A percentile compares a stretch with the other conserved stretches of the same genome.
phyloP scores from a whole-genome alignment of 192 early-diverging fungal species.

The Backusella morwellensis region DNA sequence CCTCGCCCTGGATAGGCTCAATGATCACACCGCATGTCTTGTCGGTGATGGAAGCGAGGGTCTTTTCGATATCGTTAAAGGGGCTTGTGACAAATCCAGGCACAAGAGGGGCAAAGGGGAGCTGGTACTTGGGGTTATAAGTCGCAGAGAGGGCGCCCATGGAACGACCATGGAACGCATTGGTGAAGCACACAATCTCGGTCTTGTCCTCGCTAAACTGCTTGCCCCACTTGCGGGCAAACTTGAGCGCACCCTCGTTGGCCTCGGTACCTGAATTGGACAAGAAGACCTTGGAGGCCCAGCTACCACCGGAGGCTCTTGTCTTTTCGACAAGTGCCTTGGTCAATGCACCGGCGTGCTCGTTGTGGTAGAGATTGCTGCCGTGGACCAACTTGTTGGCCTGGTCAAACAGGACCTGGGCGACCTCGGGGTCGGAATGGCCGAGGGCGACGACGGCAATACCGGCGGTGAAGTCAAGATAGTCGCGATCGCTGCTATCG shows the following conservation, averaged over 20 bases:
- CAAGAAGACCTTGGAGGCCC: conserved; percentile 82
- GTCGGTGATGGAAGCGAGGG: conserved; percentile 65
- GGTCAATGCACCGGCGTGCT: conserved; percentile 81
- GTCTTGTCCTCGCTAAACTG: conserved; percentile 56
- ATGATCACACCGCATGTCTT: conserved; percentile 90
- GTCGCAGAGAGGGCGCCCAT: conserved; percentile 97
- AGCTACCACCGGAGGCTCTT: conserved; percentile 38
- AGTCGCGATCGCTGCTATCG: conserved; percentile 72
- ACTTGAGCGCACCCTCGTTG: conserved; percentile 97
- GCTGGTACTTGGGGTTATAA: conserved; percentile 89
- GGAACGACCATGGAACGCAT: conserved; percentile 96
- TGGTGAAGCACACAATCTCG: conserved; percentile 80
- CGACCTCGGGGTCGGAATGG: conserved; percentile 78
- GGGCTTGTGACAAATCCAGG: conserved; percentile 74
- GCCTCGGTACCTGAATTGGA: conserved; percentile 98
- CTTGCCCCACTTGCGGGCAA: conserved; percentile 88
- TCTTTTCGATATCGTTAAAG: conserved; percentile 72
- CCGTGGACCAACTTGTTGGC: conserved; percentile 80
- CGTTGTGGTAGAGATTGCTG: conserved; percentile 91
- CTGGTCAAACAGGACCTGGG: conserved; percentile 76
- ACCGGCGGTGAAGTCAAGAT: conserved; percentile 91
- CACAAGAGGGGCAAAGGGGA: conserved; percentile 88
- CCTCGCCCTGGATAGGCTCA: conserved; percentile 97
- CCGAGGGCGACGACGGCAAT: conserved; percentile 95
- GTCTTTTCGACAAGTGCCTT: conserved; percentile 69